Percentiles rank a stretch among this genome's conserved stretches.
phyloP scores from a whole-genome alignment of 768 basidiomycete genomes.

The Lanmaoa pseudosensibilis region DNA sequence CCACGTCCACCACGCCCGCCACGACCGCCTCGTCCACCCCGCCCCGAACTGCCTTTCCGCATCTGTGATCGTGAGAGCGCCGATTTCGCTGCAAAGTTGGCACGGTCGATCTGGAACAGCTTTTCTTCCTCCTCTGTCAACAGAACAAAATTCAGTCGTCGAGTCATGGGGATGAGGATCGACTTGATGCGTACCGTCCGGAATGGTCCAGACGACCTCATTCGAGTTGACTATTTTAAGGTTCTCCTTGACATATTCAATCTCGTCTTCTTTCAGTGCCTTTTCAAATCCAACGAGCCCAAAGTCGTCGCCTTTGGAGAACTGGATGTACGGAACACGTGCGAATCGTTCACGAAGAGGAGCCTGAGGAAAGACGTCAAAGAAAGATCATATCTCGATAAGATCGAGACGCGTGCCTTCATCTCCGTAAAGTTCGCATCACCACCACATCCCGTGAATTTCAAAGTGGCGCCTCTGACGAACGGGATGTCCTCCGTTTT shows the following conservation, averaged over 20 bases:
- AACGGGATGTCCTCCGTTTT: constrained; percentile 44
- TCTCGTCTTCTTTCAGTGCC: constrained; percentile 68
- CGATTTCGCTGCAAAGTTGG: constrained; percentile 62
- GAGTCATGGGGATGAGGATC: neutral
- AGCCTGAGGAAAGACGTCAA: constrained; percentile 29
- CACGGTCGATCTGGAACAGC: constrained; percentile 71
- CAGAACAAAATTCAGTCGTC: neutral
- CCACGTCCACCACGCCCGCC: constrained; percentile 35
- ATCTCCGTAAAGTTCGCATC: constrained; percentile 65
- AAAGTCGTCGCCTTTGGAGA: constrained; percentile 42
- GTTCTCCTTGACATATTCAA: constrained; percentile 64
- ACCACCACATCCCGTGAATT: constrained; percentile 52
- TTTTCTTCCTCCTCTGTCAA: constrained; percentile 68
- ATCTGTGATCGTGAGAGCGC: constrained; percentile 41
- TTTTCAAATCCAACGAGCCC: constrained; percentile 62
- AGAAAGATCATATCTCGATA: neutral
- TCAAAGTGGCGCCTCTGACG: constrained; percentile 46
- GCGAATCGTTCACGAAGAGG: constrained; percentile 50
- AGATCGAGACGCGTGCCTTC: constrained; percentile 37
- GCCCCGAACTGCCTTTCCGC: constrained; percentile 36
- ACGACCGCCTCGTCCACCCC: constrained; percentile 49
- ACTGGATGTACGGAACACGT: constrained; percentile 49
- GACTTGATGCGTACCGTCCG: constrained; percentile 48
- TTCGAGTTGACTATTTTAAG: constrained; percentile 65
- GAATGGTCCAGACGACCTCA: constrained; percentile 62